Conservation (phyloP, 1,284 basidiomycete species). For the Takashimella tepidaria region DNA sequence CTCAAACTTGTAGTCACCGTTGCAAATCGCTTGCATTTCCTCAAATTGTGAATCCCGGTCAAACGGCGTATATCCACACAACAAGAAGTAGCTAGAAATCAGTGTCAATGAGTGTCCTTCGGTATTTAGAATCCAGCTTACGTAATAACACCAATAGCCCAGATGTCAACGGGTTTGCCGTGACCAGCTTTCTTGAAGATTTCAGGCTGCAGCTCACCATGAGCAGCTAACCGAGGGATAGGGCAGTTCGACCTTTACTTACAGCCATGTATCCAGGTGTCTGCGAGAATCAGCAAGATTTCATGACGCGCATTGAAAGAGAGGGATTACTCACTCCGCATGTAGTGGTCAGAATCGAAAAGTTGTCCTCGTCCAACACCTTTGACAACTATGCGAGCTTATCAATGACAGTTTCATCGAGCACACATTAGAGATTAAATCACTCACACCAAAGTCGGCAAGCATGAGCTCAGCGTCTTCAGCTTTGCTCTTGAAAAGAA, state of each 20-base stretch:
- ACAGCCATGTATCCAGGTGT: slow-evolving; percentile 72
- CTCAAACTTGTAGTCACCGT: slow-evolving; percentile 86
- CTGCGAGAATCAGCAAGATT: slow-evolving; percentile 12
- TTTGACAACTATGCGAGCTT: slow-evolving; percentile 48
- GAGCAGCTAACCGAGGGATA: no score
- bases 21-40: slow-evolving; percentile 89
- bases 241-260: slow-evolving; percentile 4
- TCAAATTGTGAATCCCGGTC: slow-evolving; percentile 81
- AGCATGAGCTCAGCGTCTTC: slow-evolving; percentile 95
- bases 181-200: slow-evolving; percentile 97
- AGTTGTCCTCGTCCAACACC: slow-evolving; percentile 84
- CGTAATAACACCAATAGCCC: slow-evolving; percentile 95
- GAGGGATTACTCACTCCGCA: slow-evolving; percentile 63
- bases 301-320: slow-evolving; percentile 67
- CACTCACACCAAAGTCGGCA: slow-evolving; percentile 90
- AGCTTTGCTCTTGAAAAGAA: slow-evolving; percentile 82
- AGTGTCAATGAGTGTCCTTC: slow-evolving; percentile 8
- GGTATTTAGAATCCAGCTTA: slow-evolving; percentile 5
- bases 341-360: slow-evolving; percentile 84
- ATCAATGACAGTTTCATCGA: neutral
- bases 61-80: slow-evolving; percentile 91
- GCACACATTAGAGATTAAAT: no score
- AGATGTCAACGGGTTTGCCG: slow-evolving; percentile 91
- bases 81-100: slow-evolving; percentile 65
- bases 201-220: slow-evolving; percentile 74